phyloP scores from a whole-genome alignment of 768 basidiomycete genomes.

The Amanita rimosa region DNA sequence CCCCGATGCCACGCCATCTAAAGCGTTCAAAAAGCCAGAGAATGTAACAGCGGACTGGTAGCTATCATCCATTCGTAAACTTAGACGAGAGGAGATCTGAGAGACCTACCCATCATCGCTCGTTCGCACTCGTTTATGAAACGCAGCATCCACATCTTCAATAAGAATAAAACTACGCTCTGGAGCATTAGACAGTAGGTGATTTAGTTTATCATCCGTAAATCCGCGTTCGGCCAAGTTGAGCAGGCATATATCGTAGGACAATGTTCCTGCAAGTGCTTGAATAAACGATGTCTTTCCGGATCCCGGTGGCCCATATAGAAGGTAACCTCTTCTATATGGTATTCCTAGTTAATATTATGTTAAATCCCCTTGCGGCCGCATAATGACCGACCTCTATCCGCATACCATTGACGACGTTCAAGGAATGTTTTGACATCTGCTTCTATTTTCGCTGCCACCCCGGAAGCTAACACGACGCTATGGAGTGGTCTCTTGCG shows the following conservation, averaged over 20 bases:
- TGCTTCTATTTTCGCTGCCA: slow-evolving; percentile 72
- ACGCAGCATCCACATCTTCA: slow-evolving; percentile 96
- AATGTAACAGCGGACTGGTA: slow-evolving; percentile 96
- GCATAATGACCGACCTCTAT: slow-evolving; percentile 56
- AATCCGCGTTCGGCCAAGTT: slow-evolving; percentile 95
- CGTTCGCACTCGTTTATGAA: slow-evolving; percentile 85
- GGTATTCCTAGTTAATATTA: slow-evolving; percentile 64
- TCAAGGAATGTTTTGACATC: slow-evolving; percentile 78
- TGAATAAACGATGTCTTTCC: slow-evolving; percentile 99
- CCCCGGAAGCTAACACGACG: slow-evolving; percentile 75
- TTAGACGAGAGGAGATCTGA: background rate
- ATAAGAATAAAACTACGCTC: slow-evolving; percentile 92
- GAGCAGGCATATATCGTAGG: slow-evolving; percentile 92
- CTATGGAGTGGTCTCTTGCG: slow-evolving; percentile 78
- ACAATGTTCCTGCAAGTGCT: slow-evolving; percentile 83
- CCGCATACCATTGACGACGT: slow-evolving; percentile 89
- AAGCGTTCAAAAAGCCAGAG: slow-evolving; percentile 92
- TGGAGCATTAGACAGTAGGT: slow-evolving; percentile 85
- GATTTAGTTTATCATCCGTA: slow-evolving; percentile 92
- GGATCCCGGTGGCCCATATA: slow-evolving; percentile 94
- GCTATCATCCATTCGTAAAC: slow-evolving; percentile 25
- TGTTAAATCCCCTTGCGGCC: slow-evolving; percentile 2
- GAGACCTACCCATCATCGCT: slow-evolving; percentile 78
- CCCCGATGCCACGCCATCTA: slow-evolving; percentile 95
- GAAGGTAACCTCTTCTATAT: slow-evolving; percentile 88